These are phyloP conservation scores for Rhizopogon parksii DNA, from an alignment of 1,284 basidiomycete species.

Conservation along the genomic window DNA sequence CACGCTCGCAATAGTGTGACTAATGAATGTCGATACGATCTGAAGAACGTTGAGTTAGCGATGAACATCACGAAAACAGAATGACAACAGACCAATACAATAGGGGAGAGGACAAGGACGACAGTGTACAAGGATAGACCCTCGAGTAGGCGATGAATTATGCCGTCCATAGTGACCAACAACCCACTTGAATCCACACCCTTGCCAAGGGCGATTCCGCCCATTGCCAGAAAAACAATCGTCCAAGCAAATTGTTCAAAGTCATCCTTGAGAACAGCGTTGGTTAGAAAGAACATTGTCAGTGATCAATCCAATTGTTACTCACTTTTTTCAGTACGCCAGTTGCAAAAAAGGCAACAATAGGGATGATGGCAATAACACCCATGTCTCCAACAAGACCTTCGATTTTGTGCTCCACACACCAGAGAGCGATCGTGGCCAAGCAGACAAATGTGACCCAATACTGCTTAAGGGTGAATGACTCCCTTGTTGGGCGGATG, in stretches of 20 bases:
- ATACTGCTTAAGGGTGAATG: conserved; percentile 81
- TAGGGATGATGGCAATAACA: conserved; percentile 89
- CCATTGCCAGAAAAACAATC: conserved; percentile 96
- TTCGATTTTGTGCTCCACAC: conserved; percentile 80
- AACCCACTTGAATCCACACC: conserved; percentile 90
- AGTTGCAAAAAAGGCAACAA: conserved; percentile 92
- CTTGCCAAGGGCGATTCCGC: conserved; percentile 93
- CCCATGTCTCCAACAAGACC: conserved; percentile 91
- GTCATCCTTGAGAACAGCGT: conserved; percentile 59
- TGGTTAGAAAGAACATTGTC: not conserved
- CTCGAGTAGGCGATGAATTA: conserved; percentile 65
- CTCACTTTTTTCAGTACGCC: conserved; percentile 89
- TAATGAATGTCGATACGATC: conserved; percentile 86
- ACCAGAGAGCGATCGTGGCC: conserved; percentile 90
- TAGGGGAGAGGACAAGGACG: conserved; percentile 73
- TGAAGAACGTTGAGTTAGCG: conserved; percentile 24
- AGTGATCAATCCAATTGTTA: not conserved
- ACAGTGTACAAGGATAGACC: conserved; percentile 77
- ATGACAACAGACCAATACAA: conserved; percentile 73
- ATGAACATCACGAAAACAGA: not conserved
- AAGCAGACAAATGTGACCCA: conserved; percentile 85
- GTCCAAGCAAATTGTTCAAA: conserved; percentile 94
- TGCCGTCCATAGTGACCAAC: conserved; percentile 67
- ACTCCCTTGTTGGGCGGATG: conserved; percentile 75
- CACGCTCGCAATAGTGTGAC: conserved; percentile 94